Evolutionary conservation across 1,284 basidiomycete genomes (phyloP).

Genomic region (Austroboletus niveus): DNA sequence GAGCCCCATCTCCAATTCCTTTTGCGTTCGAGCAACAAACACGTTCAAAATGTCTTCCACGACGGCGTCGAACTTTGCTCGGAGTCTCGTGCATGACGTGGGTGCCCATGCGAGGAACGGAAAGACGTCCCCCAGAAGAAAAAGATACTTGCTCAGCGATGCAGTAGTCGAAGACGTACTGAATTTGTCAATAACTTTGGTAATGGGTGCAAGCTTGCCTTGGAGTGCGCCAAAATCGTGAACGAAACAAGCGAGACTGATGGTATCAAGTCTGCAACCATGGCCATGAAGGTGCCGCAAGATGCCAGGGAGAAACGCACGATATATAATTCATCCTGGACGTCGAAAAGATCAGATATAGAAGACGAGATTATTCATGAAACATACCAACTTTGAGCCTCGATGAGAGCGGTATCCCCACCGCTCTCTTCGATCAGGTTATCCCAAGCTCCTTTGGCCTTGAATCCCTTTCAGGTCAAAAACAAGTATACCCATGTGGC

Average conservation of each 20-base stretch:
- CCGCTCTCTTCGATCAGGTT: slow-evolving; percentile 37
- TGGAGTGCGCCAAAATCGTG: slow-evolving; percentile 26
- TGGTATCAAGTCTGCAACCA: slow-evolving; percentile 28
- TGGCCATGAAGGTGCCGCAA: slow-evolving; percentile 4
- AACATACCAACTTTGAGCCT: slow-evolving; percentile 41
- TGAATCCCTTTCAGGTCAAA: not conserved
- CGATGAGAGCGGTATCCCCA: slow-evolving; percentile 36
- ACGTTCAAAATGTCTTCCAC: slow-evolving; percentile 47
- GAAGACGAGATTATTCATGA: not conserved
- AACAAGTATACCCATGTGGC: not conserved
- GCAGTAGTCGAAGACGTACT: slow-evolving; percentile 21
- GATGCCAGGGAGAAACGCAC: slow-evolving; percentile 25
- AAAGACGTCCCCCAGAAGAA: slow-evolving; percentile 41
- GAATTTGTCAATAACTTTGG: slow-evolving; percentile 40
- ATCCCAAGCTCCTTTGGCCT: slow-evolving; percentile 52
- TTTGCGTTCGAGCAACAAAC: slow-evolving; percentile 42
- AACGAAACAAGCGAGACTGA: slow-evolving; percentile 52
- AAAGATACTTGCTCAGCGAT: slow-evolving; percentile 31
- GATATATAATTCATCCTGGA: slow-evolving; percentile 48
- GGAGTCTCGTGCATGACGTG: slow-evolving; percentile 35
- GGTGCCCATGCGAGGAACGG: slow-evolving; percentile 41
- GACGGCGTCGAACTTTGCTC: slow-evolving; percentile 36
- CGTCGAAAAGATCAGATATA: not conserved
- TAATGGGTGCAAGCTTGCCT: slow-evolving; percentile 39
- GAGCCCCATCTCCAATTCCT: slow-evolving; percentile 37